Conservation (phyloP, 441 rosid species). For the Jatropha multifida region DNA sequence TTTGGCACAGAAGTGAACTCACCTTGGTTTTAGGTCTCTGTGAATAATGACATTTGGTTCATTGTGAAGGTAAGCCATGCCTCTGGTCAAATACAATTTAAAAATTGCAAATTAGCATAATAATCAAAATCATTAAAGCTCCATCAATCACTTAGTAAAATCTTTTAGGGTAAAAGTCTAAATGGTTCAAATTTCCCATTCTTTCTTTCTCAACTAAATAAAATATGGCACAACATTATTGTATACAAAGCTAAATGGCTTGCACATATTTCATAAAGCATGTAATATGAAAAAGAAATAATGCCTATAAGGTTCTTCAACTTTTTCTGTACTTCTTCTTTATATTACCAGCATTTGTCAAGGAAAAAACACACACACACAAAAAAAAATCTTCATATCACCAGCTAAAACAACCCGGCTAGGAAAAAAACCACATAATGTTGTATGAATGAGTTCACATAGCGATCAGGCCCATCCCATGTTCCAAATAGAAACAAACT, state of each 20-base stretch:
- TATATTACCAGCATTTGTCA: neutral
- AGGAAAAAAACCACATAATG: neutral
- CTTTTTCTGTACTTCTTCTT: slow-evolving; percentile 4
- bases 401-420: neutral
- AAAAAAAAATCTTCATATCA: neutral
- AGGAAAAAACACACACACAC: neutral
- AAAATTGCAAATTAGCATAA: slow-evolving; percentile 27
- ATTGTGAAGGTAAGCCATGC: slow-evolving; percentile 98
- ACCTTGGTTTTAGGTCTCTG: slow-evolving; percentile 96
- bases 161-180: neutral
- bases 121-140: slow-evolving; percentile 1
- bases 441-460: neutral
- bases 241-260: slow-evolving; percentile 1
- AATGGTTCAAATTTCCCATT: neutral
- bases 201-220: neutral
- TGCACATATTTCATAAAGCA: slow-evolving; percentile 6
- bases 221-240: neutral
- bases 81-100: slow-evolving; percentile 51
- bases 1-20: slow-evolving; percentile 19
- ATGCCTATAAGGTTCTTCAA: neutral
- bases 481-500: neutral
- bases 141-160: neutral
- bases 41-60: slow-evolving; percentile 97
- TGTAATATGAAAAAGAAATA: neutral
- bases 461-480: neutral